Conservation (phyloP, 2,329 filamentous ascomycete genomes). For the Lachnellula arida region DNA sequence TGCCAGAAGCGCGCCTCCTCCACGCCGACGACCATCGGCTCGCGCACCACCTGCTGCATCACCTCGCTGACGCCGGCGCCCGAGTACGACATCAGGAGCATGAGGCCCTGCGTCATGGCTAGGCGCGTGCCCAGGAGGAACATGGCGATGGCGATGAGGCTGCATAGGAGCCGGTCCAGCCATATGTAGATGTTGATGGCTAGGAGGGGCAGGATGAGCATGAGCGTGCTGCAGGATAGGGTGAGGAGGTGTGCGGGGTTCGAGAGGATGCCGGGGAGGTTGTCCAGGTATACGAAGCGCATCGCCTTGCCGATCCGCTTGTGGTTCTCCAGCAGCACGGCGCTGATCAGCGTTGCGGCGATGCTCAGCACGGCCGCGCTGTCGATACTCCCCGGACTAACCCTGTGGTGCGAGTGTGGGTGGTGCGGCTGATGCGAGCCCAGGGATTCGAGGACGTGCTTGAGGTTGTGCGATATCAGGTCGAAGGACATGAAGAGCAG, state of each 20-base stretch:
- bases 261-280: slow-evolving; percentile 78
- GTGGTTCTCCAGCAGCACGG: slow-evolving; percentile 84
- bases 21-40: slow-evolving; percentile 69
- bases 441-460: slow-evolving; percentile 77
- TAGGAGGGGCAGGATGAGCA: slow-evolving; percentile 77
- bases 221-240: slow-evolving; percentile 74
- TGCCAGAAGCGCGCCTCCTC: slow-evolving; percentile 98
- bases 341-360: slow-evolving; percentile 75
- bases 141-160: slow-evolving; percentile 81
- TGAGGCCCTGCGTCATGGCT: slow-evolving; percentile 80
- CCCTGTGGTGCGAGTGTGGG: slow-evolving; percentile 58
- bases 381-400: slow-evolving; percentile 74
- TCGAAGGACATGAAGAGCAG: slow-evolving; percentile 97
- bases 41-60: slow-evolving; percentile 78
- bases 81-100: slow-evolving; percentile 89
- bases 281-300: slow-evolving; percentile 77
- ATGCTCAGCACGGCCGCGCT: slow-evolving; percentile 78
- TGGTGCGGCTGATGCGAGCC: slow-evolving; percentile 72
- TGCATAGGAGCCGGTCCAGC: slow-evolving; percentile 78
- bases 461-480: slow-evolving; percentile 86
- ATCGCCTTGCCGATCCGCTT: slow-evolving; percentile 88
- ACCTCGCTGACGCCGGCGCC: slow-evolving; percentile 47
- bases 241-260: slow-evolving; percentile 96
- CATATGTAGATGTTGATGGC: slow-evolving; percentile 75
- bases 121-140: slow-evolving; percentile 79